A percentile compares a stretch with the other conserved stretches of the same genome.
phyloP scores from a whole-genome alignment of 768 basidiomycete species.

The Amanita molliuscula region DNA sequence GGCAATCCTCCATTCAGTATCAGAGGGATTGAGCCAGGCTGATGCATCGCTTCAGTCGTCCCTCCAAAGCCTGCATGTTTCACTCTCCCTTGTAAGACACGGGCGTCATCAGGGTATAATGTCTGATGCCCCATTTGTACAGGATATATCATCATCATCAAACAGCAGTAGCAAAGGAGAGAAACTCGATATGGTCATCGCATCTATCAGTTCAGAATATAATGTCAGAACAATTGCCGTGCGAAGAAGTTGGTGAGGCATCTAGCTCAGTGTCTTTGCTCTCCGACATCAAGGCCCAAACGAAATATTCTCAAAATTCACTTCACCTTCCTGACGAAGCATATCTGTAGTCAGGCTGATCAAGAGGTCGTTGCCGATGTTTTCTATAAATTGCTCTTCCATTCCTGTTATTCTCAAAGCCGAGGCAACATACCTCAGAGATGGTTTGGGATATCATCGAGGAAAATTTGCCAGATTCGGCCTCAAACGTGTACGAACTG shows the following conservation, averaged over 20 bases:
- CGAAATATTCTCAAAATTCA: conserved; percentile 46
- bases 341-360: conserved; percentile 24
- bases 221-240: conserved; percentile 46
- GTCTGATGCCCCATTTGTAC: neutral
- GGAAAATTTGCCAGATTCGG: conserved; percentile 14
- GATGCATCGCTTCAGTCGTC: conserved; percentile 27
- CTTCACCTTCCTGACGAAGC: conserved; percentile 40
- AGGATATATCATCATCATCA: conserved; percentile 4
- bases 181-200: conserved; percentile 34
- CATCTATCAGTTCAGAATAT: conserved; percentile 51
- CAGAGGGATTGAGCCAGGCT: conserved; percentile 11
- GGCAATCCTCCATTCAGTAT: neutral
- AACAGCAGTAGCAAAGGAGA: neutral
- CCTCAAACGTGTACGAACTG: conserved; percentile 27
- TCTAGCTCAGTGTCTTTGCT: conserved; percentile 26
- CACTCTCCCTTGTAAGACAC: conserved; percentile 43
- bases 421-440: conserved; percentile 53
- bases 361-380: conserved; percentile 15
- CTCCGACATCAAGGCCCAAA: conserved; percentile 32
- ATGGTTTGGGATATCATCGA: conserved; percentile 64
- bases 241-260: conserved; percentile 34
- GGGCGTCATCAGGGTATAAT: neutral
- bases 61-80: conserved; percentile 45
- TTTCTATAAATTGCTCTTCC: conserved; percentile 54
- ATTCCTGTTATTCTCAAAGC: conserved; percentile 62